Base-by-base conservation (phyloP, 805 yeast species). In the Huiozyma naganishii region DNA sequence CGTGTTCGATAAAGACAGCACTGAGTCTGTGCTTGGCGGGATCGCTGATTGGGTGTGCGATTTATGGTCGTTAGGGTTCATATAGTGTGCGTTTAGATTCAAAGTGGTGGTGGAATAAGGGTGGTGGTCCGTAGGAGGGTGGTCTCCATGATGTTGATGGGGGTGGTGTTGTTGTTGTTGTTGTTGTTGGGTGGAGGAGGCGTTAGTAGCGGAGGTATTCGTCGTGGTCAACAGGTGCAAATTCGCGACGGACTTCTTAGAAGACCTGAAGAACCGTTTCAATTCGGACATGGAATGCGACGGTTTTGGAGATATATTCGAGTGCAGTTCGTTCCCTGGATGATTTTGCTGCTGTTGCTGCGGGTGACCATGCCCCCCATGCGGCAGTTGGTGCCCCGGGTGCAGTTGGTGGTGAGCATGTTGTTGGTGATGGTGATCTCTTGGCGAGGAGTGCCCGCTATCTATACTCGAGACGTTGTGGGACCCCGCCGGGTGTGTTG, bases 251-350 rank as follows among this genome's bases (percentile, higher is more conserved):
- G 59, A 45, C n/a, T 51, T 47, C 39, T 52, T 56, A 11, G 53
- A 51, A 9, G 85, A 83, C 55, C 83, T 76, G 60, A 82, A 82
- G 52, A 82, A 80, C 54, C 84, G 70, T 56, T 81, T 82, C 60
- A 82, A 65, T 51, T 81, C 88, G 27, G 74, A 80, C 84, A 81
- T 80, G 27, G 86, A 77, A 46, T 58, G 59, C 33, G 52, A 48
- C 29, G 48, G 49, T 43, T 55, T 58, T 4, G 61, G 62, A 6
- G 60, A 50, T 9, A 43, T 38, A 8, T 28, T 34, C 7, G 39
- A 38, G 28, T 43, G 36, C 27, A 35, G 23, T n/a, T 36, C 42
- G 7, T 30, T n/a, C 17, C 30, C 39, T 10, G 41, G 29, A 30
- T 41, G 44, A 10, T 39, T 27, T n/a, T 33, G 36, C 28, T 42